phyloP scores from a whole-genome alignment of 805 yeast genomes.

The Brettanomyces naardenensis region DNA sequence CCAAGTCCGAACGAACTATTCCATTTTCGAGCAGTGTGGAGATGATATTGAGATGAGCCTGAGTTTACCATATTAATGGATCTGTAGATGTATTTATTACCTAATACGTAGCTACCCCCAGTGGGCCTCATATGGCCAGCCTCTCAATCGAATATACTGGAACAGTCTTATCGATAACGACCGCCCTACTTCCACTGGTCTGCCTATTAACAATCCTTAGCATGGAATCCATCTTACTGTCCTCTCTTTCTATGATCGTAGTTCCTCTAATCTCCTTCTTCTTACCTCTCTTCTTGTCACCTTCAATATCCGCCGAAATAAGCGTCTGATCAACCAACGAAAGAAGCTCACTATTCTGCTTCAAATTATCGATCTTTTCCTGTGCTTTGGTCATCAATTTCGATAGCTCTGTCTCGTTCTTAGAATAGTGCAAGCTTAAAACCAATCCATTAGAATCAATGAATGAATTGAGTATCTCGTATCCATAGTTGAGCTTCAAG shows the following conservation, averaged over 20 bases:
- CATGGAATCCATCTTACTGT: slow-evolving; percentile 13
- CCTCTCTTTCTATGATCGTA: slow-evolving; percentile 18
- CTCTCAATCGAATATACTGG: slow-evolving; percentile 3
- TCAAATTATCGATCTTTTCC: slow-evolving; percentile 26
- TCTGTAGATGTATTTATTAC: too few relatives aligned
- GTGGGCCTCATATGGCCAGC: neutral
- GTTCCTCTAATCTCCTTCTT: slow-evolving; percentile 10
- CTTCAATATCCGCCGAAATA: slow-evolving; percentile 14
- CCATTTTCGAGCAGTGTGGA: too few relatives aligned
- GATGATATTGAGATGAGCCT: too few relatives aligned
- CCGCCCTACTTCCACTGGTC: neutral
- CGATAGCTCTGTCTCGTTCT: slow-evolving; percentile 35
- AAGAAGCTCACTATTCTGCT: slow-evolving; percentile 34
- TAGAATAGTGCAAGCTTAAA: slow-evolving; percentile 51
- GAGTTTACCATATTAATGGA: too few relatives aligned
- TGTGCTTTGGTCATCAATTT: slow-evolving; percentile 42
- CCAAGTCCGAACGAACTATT: too few relatives aligned
- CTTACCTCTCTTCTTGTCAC: slow-evolving; percentile 6
- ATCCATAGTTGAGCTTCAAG: slow-evolving; percentile 41
- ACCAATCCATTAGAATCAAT: slow-evolving; percentile 66
- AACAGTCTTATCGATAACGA: neutral
- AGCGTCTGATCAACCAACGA: slow-evolving; percentile 40
- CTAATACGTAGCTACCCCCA: too few relatives aligned
- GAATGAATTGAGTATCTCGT: slow-evolving; percentile 53
- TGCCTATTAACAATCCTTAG: neutral